Base-by-base conservation (phyloP, 805 yeast genomes). In the Candida yuanshanica region DNA sequence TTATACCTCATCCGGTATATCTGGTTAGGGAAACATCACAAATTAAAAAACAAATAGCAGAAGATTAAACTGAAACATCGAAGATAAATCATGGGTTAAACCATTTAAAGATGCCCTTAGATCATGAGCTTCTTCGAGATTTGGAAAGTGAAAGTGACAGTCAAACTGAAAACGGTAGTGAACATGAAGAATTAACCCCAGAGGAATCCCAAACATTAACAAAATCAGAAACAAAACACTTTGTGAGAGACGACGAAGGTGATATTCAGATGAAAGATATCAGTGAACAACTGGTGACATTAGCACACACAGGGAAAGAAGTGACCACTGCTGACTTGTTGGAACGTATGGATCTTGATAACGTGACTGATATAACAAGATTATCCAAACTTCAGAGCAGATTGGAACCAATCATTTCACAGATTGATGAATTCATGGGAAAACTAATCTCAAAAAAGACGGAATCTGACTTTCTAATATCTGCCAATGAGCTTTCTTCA, bases 401-500 rank as follows among this genome's bases (percentile, higher is more conserved):
- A 17, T 37, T 55, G 10, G 36, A 22, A 22, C 56, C 58, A 6
- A 27, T 48, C 13, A n/a, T 50, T 4, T 10, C 36, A 1, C 43
- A 39, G 16, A 47, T 58, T 8, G 51, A 56, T 6, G 34, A 43
- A 12, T 51, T 46, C 27, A 36, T 50, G 38, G 7, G 36, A 4
- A 41, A 41, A 29, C 38, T 50, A 17, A 44, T 55, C 17, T 51
- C 59, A 4, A 55, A 50, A 36, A 46, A 44, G 16, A 38, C 50
- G 14, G 80, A 79, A 48, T 69, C 72, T 49, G 58, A 64, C n/a
- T 70, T 83, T 22, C 59, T 85, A 10, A 63, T 74, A 5, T 59
- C 60, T 12, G 70, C 81, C 7, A 83, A 82, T 57, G 75, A 70
- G 33, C 51, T 75, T n/a, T 64, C 80, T 0, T 69, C 71, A 10